Conservation (phyloP, 139 green algal species). For the Chlamydomonas sp. region DNA sequence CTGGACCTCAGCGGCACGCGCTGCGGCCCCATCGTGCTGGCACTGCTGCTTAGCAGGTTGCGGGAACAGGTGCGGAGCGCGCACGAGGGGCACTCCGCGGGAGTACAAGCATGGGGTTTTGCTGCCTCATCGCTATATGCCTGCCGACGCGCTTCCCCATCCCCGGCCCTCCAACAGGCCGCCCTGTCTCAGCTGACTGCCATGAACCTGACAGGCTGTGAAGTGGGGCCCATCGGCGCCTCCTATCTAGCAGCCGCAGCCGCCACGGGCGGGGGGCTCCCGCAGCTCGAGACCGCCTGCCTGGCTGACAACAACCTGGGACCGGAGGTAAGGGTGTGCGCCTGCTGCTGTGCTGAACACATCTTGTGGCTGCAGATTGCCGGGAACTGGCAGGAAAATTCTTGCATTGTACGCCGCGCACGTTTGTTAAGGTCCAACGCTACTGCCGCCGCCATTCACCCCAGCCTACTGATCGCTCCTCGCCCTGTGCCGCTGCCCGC, state of each 20-base stretch:
- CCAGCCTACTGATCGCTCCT: too few species aligned
- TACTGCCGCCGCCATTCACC: too few species aligned
- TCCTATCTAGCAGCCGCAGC: neutral
- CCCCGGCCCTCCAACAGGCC: neutral
- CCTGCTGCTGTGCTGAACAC: neutral
- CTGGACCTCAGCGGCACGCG: conserved; percentile 18
- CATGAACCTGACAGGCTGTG: conserved; percentile 49
- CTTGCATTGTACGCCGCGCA: too few species aligned
- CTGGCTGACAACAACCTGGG: conserved; percentile 54
- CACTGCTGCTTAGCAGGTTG: conserved; percentile 8
- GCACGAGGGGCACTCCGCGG: neutral
- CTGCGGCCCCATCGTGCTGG: conserved; percentile 21
- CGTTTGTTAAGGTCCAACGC: too few species aligned
- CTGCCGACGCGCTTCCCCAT: neutral
- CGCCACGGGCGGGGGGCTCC: neutral
- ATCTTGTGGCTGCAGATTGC: too few species aligned
- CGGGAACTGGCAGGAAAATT: too few species aligned
- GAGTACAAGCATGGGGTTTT: neutral
- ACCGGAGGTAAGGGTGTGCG: neutral
- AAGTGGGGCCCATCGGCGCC: conserved; percentile 30
- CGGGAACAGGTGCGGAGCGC: neutral
- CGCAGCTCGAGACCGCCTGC: conserved; percentile 25
- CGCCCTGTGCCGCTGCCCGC: too few species aligned
- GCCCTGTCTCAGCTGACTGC: conserved; percentile 2
- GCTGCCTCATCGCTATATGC: neutral